Evolutionary conservation across 2,329 filamentous ascomycete genomes (phyloP).

Genomic region (Scytalidium sp.): DNA sequence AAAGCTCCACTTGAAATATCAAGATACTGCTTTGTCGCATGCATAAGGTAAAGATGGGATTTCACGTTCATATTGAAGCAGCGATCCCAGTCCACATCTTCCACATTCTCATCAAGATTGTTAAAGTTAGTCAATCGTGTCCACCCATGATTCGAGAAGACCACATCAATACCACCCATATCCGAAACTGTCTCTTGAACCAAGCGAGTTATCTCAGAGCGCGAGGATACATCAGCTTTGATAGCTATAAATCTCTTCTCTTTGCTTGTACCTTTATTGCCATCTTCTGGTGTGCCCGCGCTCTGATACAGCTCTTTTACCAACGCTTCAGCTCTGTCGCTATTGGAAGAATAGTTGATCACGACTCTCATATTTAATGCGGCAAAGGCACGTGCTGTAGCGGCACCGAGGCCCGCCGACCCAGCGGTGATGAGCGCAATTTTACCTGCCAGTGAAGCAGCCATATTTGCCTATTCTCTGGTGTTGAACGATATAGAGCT

Average conservation of each 20-base stretch:
- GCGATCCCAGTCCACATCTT: constrained; percentile 57
- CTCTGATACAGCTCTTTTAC: constrained; percentile 50
- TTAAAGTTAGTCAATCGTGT: constrained; percentile 42
- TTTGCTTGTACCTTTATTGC: no score
- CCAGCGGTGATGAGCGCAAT: constrained; percentile 49
- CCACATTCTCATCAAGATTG: constrained; percentile 49
- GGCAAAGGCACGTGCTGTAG: constrained; percentile 65
- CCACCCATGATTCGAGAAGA: constrained; percentile 72
- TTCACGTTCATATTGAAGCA: constrained; percentile 63
- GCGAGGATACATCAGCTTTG: constrained; percentile 63
- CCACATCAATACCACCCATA: constrained; percentile 71
- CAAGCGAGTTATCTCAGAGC: constrained; percentile 54
- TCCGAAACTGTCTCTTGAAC: constrained; percentile 55
- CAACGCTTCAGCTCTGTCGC: constrained; percentile 56
- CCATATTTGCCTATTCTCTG: no score
- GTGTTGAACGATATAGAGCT: no score
- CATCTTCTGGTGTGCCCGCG: constrained; percentile 42
- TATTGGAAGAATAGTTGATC: constrained; percentile 69
- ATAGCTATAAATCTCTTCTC: constrained; percentile 44
- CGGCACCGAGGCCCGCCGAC: constrained; percentile 67
- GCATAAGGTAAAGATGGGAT: constrained; percentile 56
- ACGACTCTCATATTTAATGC: constrained; percentile 64
- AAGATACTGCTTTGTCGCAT: constrained; percentile 50
- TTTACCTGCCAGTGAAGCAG: no score
- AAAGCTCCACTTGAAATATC: constrained; percentile 58